Evolutionary conservation across 1,284 basidiomycete genomes (phyloP), one percentile per base, ranked within the genome.

Genomic region (Ganoderma leucocontextum): DNA sequence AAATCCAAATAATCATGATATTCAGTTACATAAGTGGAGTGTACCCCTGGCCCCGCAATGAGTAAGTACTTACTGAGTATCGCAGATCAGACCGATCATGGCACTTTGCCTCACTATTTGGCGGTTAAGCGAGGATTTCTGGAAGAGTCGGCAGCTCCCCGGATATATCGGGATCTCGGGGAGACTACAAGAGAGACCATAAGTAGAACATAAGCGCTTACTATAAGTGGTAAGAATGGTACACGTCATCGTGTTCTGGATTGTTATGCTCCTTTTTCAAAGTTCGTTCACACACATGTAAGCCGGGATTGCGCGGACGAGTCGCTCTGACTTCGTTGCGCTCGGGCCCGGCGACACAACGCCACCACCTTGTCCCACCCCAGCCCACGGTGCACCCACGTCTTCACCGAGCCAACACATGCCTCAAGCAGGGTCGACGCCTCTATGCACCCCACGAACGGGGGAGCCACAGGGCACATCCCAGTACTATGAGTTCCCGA

Each of bases 361-460:
- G 52, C 63, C 29, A 63, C 64, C 62, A 68, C 64, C 64, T 57
- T 62, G 49, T 64, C 60, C 42, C 60, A 12, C 60, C n/a, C 53
- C 58, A 44, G n/a, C 22, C 35, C 35, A 58, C 49, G 29, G 29
- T 29, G 29, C 29, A 6, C n/a, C 47, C 25, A 25, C 47, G 22
- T 22, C 47, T 52, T 52, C 22, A 47, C 22, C 36, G 47, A 52
- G 47, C 58, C 36, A 60, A 22, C 22, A 38, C 41, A 69, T 66
- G 64, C 19, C 29, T n/a, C 38, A 36, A n/a, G 64, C 47, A 15
- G 64, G 53, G 12, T 44, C 58, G 36, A 65, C 62, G 25, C 39
- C 55, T 17, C 4, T 63, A 15, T 44, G 64, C 39, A 15, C 42
- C 10, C 19, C 58, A 25, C 42, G 62, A 44, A 17, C 58, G 39